A percentile compares a stretch with the other conserved stretches of the same genome.
These are phyloP conservation scores for Solanum infundibuliforme DNA, from an alignment of 257 asterid genomes.

Conservation along the genomic window DNA sequence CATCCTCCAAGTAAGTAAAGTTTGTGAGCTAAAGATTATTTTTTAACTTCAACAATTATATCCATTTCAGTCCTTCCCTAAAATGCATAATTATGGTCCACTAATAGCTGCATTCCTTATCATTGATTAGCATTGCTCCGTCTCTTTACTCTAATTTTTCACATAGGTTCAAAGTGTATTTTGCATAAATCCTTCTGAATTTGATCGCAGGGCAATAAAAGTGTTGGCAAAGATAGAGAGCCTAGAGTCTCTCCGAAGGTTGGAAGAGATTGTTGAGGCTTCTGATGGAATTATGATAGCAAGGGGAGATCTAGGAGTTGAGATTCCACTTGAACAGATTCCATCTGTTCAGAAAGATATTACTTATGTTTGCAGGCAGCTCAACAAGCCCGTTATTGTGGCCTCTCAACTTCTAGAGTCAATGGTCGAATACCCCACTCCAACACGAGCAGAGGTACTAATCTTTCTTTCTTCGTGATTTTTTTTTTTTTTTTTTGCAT, in stretches of 20 bases:
- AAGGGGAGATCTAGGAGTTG: constrained; percentile 94
- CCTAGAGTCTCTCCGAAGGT: constrained; percentile 49
- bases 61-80: background rate
- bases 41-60: background rate
- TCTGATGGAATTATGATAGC: constrained; percentile 90
- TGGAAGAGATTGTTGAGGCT: constrained; percentile 61
- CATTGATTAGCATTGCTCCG: background rate
- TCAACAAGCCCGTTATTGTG: constrained; percentile 71
- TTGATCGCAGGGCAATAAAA: constrained; percentile 37
- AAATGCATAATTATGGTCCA: background rate
- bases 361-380: constrained; percentile 50
- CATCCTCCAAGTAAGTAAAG: constrained; percentile 38
- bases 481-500: background rate
- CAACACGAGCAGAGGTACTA: constrained; percentile 81
- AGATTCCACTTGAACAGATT: constrained; percentile 75
- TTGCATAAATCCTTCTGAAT: background rate
- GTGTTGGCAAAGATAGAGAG: constrained; percentile 82
- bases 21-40: background rate
- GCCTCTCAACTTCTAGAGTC: constrained; percentile 91
- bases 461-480: background rate
- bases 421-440: constrained; percentile 79
- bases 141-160: background rate
- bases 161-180: background rate
- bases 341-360: constrained; percentile 68
- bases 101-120: background rate